These are phyloP conservation scores for Phylloporus sp. DNA, from an alignment of 768 basidiomycete genomes.

Conservation along the genomic window DNA sequence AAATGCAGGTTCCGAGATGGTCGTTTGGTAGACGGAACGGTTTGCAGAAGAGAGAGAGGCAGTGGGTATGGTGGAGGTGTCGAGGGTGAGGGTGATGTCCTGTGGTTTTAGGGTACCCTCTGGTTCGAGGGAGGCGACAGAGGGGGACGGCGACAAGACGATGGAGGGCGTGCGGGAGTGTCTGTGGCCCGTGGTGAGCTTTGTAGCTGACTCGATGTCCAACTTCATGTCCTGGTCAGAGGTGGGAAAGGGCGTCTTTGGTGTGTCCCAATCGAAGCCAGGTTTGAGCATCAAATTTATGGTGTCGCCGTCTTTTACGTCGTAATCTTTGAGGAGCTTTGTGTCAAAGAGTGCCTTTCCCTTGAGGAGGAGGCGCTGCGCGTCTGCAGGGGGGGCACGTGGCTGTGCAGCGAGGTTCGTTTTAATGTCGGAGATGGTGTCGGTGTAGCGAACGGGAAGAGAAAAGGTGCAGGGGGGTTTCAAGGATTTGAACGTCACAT, in stretches of 20 bases:
- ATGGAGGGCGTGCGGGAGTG: constrained; percentile 74
- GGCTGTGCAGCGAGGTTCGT: constrained; percentile 60
- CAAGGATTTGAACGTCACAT: constrained; percentile 82
- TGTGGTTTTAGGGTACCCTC: constrained; percentile 39
- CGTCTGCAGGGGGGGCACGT: constrained; percentile 69
- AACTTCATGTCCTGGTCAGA: constrained; percentile 18
- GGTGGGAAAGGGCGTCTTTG: constrained; percentile 31
- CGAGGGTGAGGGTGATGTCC: constrained; percentile 67
- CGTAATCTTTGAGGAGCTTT: constrained; percentile 90
- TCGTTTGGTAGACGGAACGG: constrained; percentile 32
- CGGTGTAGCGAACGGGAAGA: constrained; percentile 71
- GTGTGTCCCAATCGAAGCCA: constrained; percentile 59
- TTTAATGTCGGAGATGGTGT: constrained; percentile 80
- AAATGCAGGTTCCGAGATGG: constrained; percentile 72
- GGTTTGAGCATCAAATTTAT: constrained; percentile 87
- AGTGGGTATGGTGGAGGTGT: constrained; percentile 47
- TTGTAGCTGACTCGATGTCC: constrained; percentile 20
- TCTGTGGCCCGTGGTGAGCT: constrained; percentile 31
- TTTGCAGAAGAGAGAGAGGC: constrained; percentile 38
- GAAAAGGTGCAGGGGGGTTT: constrained; percentile 80
- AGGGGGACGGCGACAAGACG: constrained; percentile 73
- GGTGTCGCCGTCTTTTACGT: constrained; percentile 70
- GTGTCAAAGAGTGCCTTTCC: constrained; percentile 89
- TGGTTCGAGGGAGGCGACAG: constrained; percentile 35
- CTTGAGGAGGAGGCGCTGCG: constrained; percentile 84